phyloP scores from a whole-genome alignment of 352 stramenopile species.

The Globisporangium radiosum region DNA sequence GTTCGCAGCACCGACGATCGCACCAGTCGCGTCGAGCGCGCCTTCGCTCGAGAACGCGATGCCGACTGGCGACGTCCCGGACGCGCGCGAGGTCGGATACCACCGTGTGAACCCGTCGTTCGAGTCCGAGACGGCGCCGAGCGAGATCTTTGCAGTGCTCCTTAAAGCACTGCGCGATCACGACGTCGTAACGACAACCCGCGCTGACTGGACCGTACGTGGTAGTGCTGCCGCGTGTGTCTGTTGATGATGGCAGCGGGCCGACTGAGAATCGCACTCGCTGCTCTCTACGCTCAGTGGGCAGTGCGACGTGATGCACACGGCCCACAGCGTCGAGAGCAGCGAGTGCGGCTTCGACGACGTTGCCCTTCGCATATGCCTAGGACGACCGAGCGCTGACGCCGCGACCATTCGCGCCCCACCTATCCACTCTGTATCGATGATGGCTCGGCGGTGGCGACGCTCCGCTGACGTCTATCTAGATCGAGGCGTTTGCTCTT shows the following conservation, averaged over 20 bases:
- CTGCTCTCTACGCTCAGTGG: background rate
- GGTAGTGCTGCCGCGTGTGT: background rate
- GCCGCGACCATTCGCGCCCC: background rate
- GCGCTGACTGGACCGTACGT: constrained; percentile 58
- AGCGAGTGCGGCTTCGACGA: background rate
- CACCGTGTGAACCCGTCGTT: constrained; percentile 70
- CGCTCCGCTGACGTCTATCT: background rate
- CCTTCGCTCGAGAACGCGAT: constrained; percentile 9
- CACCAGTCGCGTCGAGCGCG: background rate
- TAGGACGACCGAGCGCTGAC: constrained; percentile 12
- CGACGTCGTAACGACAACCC: constrained; percentile 47
- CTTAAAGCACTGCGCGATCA: constrained; percentile 32
- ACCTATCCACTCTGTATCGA: no score
- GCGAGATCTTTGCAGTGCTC: constrained; percentile 45
- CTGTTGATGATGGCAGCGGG: constrained; percentile 16
- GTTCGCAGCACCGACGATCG: background rate
- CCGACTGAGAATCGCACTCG: constrained; percentile 1
- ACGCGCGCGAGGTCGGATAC: constrained; percentile 40
- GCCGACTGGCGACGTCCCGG: constrained; percentile 44
- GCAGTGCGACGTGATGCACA: no score
- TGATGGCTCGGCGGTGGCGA: constrained; percentile 1
- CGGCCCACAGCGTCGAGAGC: background rate
- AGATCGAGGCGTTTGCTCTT: constrained; percentile 65
- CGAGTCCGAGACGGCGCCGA: constrained; percentile 44
- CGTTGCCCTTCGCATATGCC: constrained; percentile 2